Conservation (phyloP, 2,329 filamentous ascomycete species). For the Aquanectria penicillioides region DNA sequence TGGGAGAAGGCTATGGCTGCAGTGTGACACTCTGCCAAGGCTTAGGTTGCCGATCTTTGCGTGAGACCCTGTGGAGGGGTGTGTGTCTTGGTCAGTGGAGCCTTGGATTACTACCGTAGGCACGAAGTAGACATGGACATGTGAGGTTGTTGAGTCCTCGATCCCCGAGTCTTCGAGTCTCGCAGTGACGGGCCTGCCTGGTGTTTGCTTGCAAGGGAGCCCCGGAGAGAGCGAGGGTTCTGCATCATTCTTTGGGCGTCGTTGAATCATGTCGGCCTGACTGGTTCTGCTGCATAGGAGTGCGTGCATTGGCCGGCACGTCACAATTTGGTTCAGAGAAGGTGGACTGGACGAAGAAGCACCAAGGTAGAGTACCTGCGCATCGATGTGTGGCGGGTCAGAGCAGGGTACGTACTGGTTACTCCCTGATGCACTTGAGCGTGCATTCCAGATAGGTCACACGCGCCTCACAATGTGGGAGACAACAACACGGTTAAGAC, state of each 20-base stretch:
- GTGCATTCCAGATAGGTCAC: constrained; percentile 8
- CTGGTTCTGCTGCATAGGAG: too few species aligned
- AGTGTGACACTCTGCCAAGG: constrained; percentile 19
- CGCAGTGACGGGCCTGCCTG: background rate
- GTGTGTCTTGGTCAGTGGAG: constrained; percentile 9
- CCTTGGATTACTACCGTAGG: constrained; percentile 4
- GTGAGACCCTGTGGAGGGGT: background rate
- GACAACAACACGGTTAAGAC: too few species aligned
- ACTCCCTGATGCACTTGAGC: background rate
- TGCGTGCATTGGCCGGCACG: too few species aligned
- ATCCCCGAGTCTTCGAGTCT: background rate
- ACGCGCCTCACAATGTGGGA: background rate
- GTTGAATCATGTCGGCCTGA: too few species aligned
- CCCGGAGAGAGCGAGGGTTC: background rate
- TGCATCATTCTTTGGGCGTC: too few species aligned
- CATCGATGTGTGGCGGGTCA: constrained; percentile 20
- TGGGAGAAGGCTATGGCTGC: background rate
- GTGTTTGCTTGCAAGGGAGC: background rate
- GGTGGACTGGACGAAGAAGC: too few species aligned
- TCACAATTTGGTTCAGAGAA: too few species aligned
- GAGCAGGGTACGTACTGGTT: too few species aligned
- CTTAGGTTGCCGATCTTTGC: constrained; percentile 16
- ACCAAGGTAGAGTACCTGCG: too few species aligned
- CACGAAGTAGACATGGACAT: background rate
- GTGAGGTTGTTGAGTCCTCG: background rate